Base-by-base conservation (phyloP, 441 rosid species). In the Populus hybrid region DNA sequence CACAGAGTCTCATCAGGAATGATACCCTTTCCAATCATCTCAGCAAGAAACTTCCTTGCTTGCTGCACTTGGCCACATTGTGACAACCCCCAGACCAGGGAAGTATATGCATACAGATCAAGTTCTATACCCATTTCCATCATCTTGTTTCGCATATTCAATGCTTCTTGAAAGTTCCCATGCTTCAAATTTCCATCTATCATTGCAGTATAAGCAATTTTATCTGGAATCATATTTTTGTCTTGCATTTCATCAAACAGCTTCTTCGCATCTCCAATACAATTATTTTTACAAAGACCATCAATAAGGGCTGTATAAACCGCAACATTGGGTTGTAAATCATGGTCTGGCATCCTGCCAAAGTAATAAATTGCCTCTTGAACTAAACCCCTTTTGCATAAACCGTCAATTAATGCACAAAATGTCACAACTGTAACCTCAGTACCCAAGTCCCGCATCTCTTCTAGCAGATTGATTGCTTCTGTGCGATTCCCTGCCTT, bases 231-330 rank as follows among this genome's bases (percentile, higher is more conserved):
- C 82, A 88, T 72, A 71, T 84, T 79, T 73, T 81, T 84, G 36
- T 75, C 82, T 65, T 71, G 84, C 90, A 90, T 89, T 82, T 89
- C 85, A 68, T 82, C 78, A 53, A 87, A 90, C 68, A 87, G 78
- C 71, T 79, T 76, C 80, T 85, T 88, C 14, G 90, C 94, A 16
- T 81, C 90, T 77, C 84, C 89, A n/a, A 88, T 74, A 77, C 80
- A 80, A 80, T 87, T 86, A 69, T 81, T 87, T 84, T 90, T 92
- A 86, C 92, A 89, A 50, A 92, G 90, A 77, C 93, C 93, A 68
- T 92, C 97, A 78, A 92, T 84, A 80, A 92, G 73, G 21, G 93
- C 85, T 65, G 94, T 90, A 82, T 86, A 92, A 69, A 90, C 84
- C 2, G 87, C 88, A 33, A 88, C 82, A 76, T 91, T 92, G 56